A percentile compares a stretch with the other conserved stretches of the same genome.
phyloP scores from a whole-genome alignment of 352 stramenopile genomes.

The Phytophthora quininea region DNA sequence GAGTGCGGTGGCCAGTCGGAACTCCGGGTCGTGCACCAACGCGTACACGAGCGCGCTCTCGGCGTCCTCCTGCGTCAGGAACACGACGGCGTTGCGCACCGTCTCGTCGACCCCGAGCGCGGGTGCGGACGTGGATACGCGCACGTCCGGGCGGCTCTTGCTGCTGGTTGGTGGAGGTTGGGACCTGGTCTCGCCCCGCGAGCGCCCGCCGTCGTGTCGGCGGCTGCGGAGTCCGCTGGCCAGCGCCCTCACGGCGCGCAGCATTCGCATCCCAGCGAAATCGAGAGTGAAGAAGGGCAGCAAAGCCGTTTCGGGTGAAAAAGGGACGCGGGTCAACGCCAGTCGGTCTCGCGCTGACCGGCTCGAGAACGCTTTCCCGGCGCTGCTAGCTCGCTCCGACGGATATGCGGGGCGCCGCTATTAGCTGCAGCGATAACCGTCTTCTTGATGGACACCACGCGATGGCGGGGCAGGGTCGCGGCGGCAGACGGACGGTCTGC shows the following conservation, averaged over 20 bases:
- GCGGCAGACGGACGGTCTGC: too few relatives aligned
- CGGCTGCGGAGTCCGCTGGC: constrained; percentile 27
- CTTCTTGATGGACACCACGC: neutral
- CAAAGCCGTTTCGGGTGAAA: constrained; percentile 13
- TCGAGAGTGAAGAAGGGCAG: constrained; percentile 26
- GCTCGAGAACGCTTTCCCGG: too few relatives aligned
- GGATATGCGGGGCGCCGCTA: too few relatives aligned
- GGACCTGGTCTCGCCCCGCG: constrained; percentile 3
- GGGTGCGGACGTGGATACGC: constrained; percentile 1
- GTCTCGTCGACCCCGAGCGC: constrained; percentile 41
- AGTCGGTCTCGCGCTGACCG: too few relatives aligned
- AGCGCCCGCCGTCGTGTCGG: constrained; percentile 5
- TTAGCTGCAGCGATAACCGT: neutral
- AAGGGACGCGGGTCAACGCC: neutral
- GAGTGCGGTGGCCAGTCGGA: constrained; percentile 69
- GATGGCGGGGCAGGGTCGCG: neutral
- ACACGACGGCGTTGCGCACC: constrained; percentile 68
- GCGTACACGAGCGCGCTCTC: constrained; percentile 75
- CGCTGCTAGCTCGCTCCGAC: too few relatives aligned
- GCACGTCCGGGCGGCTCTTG: constrained; percentile 19
- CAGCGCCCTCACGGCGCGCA: constrained; percentile 30
- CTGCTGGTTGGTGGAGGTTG: neutral
- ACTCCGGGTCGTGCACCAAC: constrained; percentile 80
- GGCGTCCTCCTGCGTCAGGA: constrained; percentile 68
- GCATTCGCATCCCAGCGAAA: constrained; percentile 28